Evolutionary conservation across 2,329 filamentous ascomycete species (phyloP).

Genomic region (Colletotrichum tropicale): DNA sequence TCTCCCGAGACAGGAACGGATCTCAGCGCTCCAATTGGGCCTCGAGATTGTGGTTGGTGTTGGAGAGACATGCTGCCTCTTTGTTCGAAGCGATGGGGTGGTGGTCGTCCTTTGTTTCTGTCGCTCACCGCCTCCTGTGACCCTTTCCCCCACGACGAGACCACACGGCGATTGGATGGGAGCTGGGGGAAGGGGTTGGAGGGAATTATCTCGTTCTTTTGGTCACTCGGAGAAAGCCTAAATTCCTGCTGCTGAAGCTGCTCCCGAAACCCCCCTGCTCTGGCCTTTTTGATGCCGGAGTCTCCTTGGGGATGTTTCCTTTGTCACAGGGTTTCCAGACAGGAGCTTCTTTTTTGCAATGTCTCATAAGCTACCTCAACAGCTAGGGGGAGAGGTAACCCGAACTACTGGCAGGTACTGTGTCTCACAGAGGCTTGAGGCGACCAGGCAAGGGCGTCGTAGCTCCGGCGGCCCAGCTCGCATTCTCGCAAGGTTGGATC

Average conservation of each 20-base stretch:
- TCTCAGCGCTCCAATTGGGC: not conserved
- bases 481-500: not conserved
- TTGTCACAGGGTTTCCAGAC: not conserved
- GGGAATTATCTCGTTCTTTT: not conserved
- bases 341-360: not conserved
- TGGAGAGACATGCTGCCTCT: not conserved
- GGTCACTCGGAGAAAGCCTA: not conserved
- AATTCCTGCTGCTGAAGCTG: not conserved
- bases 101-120: not conserved
- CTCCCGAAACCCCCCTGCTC: not conserved
- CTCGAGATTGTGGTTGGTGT: not conserved
- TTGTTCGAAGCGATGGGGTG: not conserved
- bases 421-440: not conserved
- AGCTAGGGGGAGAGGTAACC: not conserved
- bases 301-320: not conserved
- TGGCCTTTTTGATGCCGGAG: not conserved
- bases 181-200: not conserved
- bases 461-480: not conserved
- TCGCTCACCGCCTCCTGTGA: not conserved
- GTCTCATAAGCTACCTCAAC: not conserved
- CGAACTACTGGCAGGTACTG: not conserved
- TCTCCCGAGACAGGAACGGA: constrained; percentile 2
- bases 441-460: not conserved
- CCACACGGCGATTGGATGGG: not conserved
- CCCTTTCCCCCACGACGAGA: not conserved